These are phyloP conservation scores for Fusarium agapanthi DNA, from an alignment of 2,329 filamentous ascomycete genomes.

Conservation along the genomic window DNA sequence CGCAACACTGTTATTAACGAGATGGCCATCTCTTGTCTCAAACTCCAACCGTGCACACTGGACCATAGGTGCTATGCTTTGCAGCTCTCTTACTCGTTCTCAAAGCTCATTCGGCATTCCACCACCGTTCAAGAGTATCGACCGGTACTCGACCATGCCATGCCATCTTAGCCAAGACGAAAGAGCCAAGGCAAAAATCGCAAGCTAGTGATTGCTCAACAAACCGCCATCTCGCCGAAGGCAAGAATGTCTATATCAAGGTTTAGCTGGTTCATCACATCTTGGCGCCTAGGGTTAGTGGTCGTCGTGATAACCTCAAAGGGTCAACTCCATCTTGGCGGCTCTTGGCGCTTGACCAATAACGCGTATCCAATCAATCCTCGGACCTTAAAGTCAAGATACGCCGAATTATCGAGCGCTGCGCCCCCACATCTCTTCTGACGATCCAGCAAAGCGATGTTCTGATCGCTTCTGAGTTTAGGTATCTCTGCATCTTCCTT, in stretches of 20 bases:
- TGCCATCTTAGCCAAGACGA: conserved; percentile 1
- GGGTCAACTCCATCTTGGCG: conserved; percentile 22
- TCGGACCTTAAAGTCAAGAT: neutral
- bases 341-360: conserved; percentile 36
- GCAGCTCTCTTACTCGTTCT: neutral
- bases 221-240: conserved; percentile 29
- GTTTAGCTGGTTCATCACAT: conserved; percentile 30
- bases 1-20: neutral
- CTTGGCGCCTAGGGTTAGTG: conserved; percentile 26
- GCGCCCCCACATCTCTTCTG: neutral
- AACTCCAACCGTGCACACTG: neutral
- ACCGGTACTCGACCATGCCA: neutral
- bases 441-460: neutral
- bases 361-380: conserved; percentile 28
- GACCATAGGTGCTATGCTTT: neutral
- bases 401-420: conserved; percentile 10
- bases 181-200: neutral
- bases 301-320: conserved; percentile 27
- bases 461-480: conserved; percentile 6
- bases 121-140: conserved; percentile 7
- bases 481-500: conserved; percentile 1
- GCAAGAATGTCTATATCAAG: conserved; percentile 31
- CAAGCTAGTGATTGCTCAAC: conserved; percentile 18
- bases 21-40: conserved; percentile 5
- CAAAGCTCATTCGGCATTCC: conserved; percentile 19